Base-by-base conservation (phyloP, 257 asterid genomes). In the Fraxinus anomala region DNA sequence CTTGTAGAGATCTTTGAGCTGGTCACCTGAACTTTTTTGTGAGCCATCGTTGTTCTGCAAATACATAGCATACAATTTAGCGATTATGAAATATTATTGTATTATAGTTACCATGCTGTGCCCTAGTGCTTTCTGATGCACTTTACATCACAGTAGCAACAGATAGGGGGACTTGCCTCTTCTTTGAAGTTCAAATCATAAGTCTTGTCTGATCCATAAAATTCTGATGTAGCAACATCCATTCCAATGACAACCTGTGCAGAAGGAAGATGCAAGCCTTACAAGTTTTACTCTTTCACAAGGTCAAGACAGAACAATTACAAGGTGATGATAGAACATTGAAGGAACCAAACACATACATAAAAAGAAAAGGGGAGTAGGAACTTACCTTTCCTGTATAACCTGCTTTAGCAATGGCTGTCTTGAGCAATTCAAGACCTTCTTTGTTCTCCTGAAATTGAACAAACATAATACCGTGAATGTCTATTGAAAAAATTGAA, bases 201-300 rank as follows among this genome's bases (percentile, higher is more conserved):
- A 8, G 88, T 87, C 88, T 93, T 89, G 66, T 92, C 97, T 6
- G 86, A 61, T 39, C 93, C 94, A 70, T 91, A 96, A 77, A 96
- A 96, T 79, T 93, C 99, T 78, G 99, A 96, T n/a, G 99, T 98
- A 66, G 99, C 99, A 85, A 96, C 98, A 83, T 96, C 98, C 98
- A 96, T 96, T 47, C 99, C 99, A 77, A 96, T 96, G 42, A 93
- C 99, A 79, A 96, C 97, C 99, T 92, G 67, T 0, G 42, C 5
- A 36, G 78, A 67, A 78, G n/a, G 56, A 73, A 37, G 24, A 63
- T 49, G 26, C 75, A 71, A 69, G 17, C 36, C 31, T 59, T 23
- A 21, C 0, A 21, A 59, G 26, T 8, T 21, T 21, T 19, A 3
- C 67, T 1, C 59, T 47, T 47, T 47, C 59, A 47, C 59, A 47